Evolutionary conservation across 768 basidiomycete genomes (phyloP).

Genomic region (Mycena floridula): DNA sequence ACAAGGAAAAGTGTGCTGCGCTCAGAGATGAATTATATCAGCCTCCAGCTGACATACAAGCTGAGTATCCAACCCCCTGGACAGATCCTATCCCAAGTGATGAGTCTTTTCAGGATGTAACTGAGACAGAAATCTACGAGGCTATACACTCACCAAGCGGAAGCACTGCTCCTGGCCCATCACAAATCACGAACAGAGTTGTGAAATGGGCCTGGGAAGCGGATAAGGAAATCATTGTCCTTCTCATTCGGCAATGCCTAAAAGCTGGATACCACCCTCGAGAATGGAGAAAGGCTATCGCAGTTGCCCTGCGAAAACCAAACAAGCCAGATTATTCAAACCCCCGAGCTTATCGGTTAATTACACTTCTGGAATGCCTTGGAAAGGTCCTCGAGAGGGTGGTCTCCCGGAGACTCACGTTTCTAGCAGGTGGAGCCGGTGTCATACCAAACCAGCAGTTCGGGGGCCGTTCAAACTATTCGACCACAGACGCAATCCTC

Average conservation of each 20-base stretch:
- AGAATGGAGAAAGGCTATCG: constrained; percentile 20
- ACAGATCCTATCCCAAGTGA: too few species aligned
- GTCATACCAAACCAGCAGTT: too few species aligned
- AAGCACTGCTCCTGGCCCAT: constrained; percentile 17
- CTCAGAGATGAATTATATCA: too few species aligned
- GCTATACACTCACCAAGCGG: constrained; percentile 12
- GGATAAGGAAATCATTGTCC: constrained; percentile 1
- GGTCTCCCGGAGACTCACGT: too few species aligned
- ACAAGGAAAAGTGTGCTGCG: too few species aligned
- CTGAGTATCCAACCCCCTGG: too few species aligned
- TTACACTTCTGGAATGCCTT: too few species aligned
- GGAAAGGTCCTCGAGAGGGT: too few species aligned
- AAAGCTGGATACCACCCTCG: constrained; percentile 18
- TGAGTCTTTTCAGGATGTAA: constrained; percentile 11
- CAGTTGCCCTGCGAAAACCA: constrained; percentile 26
- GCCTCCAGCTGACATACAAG: too few species aligned
- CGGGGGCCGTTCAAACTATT: too few species aligned
- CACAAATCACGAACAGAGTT: constrained; percentile 16
- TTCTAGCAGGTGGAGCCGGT: too few species aligned
- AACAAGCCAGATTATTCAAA: constrained; percentile 28
- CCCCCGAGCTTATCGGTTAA: constrained; percentile 27
- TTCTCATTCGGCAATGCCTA: constrained; percentile 14
- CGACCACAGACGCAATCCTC: too few species aligned
- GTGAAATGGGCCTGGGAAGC: constrained; percentile 19
- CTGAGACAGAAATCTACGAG: constrained; percentile 14